phyloP scores from a whole-genome alignment of 495 filamentous ascomycete species.

The Penicillium chermesinum region DNA sequence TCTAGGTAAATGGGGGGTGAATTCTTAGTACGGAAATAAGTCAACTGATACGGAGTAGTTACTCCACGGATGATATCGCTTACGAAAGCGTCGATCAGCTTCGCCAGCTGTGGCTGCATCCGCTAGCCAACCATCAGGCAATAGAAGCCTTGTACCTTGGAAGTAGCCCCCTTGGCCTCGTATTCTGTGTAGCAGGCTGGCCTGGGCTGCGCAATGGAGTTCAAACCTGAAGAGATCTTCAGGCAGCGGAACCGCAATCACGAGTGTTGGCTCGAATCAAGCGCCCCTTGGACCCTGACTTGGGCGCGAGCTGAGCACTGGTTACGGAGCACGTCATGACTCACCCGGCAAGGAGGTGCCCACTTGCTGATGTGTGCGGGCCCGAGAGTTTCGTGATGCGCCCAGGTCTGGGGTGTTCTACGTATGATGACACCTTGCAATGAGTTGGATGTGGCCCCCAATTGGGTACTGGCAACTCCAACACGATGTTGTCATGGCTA shows the following conservation, averaged over 20 bases:
- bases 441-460: not conserved
- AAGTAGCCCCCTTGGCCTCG: no score
- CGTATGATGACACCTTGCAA: not conserved
- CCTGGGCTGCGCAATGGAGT: no score
- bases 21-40: not conserved
- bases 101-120: not conserved
- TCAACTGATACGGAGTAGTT: not conserved
- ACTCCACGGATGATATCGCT: not conserved
- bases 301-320: not conserved
- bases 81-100: not conserved
- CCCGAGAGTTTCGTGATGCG: not conserved
- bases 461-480: not conserved
- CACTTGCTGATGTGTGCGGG: not conserved
- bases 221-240: no score
- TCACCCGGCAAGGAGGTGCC: not conserved
- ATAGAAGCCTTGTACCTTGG: not conserved
- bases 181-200: no score
- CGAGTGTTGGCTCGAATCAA: no score
- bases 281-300: not conserved
- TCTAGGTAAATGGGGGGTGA: no score
- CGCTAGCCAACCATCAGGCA: not conserved
- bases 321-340: conserved; percentile 3
- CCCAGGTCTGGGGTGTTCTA: not conserved
- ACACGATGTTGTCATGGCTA: not conserved
- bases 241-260: no score